Base-by-base conservation (phyloP, 192 early-diverging fungal genomes). In the Podila verticillata region DNA sequence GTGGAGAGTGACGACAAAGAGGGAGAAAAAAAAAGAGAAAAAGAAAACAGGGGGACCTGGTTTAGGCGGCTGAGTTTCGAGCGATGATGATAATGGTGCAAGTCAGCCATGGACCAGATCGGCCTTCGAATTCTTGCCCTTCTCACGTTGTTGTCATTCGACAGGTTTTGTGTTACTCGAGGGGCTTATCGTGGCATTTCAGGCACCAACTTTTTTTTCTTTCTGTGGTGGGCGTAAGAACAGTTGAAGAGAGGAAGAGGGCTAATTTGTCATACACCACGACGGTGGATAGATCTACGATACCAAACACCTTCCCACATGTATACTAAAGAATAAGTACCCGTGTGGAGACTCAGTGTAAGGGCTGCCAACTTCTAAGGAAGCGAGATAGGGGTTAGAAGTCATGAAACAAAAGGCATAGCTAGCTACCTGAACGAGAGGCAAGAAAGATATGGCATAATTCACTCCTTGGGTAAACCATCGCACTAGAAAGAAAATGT, bases 101-200 rank as follows among this genome's bases (percentile, higher is more conserved):
- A 47, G 44, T 9, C 44, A 15, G n/a, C n/a, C n/a, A n/a, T n/a
- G 39, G 7, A 44, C 17, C 39, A 44, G 39, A 44, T 44, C 39
- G 39, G 39, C 13, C 13, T 44, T 44, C 13, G 13, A 44, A 44
- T 44, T 44, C 39, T 44, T 10, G 39, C 10, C 1, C 39, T 15
- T 44, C 13, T 44, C 39, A 44, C 39, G 39, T 44, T 44, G 39
- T 44, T 44, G 39, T 44, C 6, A 54, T 54, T 54, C 51, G 51
- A n/a, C 51, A 54, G 51, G 51, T 54, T 54, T 54, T 54, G 51
- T 54, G 51, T 17, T 26, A 54, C 51, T 54, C 51, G 51, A 54
- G 51, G 51, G 51, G 51, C 51, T 54, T 54, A 54, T 54, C 24
- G 20, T 54, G 51, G n/a, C 5, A 26, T 54, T n/a, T 24, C 51